These are phyloP conservation scores for Colletotrichum destructivum DNA, from an alignment of 2,329 filamentous ascomycete genomes.

Conservation along the genomic window DNA sequence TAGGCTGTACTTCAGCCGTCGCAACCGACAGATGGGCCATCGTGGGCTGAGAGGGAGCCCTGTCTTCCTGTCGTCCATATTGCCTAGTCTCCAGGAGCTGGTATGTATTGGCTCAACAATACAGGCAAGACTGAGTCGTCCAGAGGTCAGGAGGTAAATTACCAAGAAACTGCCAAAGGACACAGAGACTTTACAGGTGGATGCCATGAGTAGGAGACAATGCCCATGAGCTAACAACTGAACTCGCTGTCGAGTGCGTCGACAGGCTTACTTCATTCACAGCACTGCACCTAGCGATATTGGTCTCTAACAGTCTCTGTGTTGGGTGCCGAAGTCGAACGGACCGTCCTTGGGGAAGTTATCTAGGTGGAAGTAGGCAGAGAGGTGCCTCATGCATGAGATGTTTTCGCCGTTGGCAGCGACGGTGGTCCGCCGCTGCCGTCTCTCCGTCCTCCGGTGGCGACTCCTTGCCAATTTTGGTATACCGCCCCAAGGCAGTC, in stretches of 20 bases:
- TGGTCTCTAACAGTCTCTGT: not conserved
- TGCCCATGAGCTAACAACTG: slow-evolving; percentile 12
- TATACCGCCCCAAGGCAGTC: slow-evolving; percentile 13
- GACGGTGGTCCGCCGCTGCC: slow-evolving; percentile 20
- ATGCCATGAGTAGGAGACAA: slow-evolving; percentile 6
- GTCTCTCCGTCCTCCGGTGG: slow-evolving; percentile 22
- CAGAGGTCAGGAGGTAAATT: not conserved
- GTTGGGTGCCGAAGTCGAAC: slow-evolving; percentile 6
- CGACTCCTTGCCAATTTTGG: slow-evolving; percentile 27
- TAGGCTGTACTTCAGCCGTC: not conserved
- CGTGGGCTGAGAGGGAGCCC: not conserved
- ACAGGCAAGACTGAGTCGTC: not conserved
- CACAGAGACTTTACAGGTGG: not conserved
- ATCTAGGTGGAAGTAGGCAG: not conserved
- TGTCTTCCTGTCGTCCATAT: not conserved
- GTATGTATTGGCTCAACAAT: not conserved
- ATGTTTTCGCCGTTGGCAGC: slow-evolving; percentile 1
- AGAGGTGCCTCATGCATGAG: slow-evolving; percentile 15
- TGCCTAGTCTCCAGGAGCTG: not conserved
- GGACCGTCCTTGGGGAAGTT: slow-evolving; percentile 13
- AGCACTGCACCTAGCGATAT: not conserved
- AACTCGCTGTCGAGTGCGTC: not conserved
- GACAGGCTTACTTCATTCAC: not conserved
- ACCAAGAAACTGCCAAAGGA: slow-evolving; percentile 3
- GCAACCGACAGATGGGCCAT: not conserved